These are phyloP conservation scores for Penicillium malachiteum DNA, from an alignment of 495 filamentous ascomycete genomes.

Conservation along the genomic window DNA sequence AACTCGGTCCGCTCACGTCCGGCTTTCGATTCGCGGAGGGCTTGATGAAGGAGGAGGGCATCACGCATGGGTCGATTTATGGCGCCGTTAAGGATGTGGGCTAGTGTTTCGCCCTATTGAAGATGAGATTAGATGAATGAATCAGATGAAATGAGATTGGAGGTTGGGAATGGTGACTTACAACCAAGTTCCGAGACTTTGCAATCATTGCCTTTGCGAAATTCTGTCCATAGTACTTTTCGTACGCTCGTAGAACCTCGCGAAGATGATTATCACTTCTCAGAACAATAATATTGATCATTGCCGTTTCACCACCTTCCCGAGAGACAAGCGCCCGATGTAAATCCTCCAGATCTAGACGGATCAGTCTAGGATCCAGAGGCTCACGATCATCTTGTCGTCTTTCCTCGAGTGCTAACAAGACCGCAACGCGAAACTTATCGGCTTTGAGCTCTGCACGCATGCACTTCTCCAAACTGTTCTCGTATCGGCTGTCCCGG, in stretches of 20 bases:
- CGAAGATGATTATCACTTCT: constrained; percentile 77
- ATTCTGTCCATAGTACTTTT: constrained; percentile 66
- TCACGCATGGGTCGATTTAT: constrained; percentile 95
- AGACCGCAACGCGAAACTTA: constrained; percentile 88
- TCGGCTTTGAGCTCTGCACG: constrained; percentile 87
- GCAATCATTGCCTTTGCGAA: constrained; percentile 84
- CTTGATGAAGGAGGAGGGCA: constrained; percentile 90
- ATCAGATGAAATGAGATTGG: not conserved
- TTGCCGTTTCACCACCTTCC: constrained; percentile 84
- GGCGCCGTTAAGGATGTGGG: constrained; percentile 93
- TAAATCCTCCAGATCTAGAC: constrained; percentile 71
- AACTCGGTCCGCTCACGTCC: constrained; percentile 75
- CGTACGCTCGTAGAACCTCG: constrained; percentile 74
- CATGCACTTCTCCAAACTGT: constrained; percentile 82
- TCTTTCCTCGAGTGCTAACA: constrained; percentile 77
- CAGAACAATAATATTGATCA: constrained; percentile 82
- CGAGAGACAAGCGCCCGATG: constrained; percentile 66
- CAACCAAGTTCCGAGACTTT: constrained; percentile 87
- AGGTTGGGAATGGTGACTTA: constrained; percentile 47
- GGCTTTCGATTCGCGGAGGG: constrained; percentile 62
- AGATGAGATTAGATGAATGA: constrained; percentile 1
- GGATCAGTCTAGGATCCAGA: constrained; percentile 55
- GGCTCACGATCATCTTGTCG: constrained; percentile 75
- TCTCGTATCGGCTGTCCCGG: constrained; percentile 85
- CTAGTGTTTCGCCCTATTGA: constrained; percentile 82